Percentiles rank a stretch among this genome's conserved stretches.
Conservation (phyloP, 306 rosid species). For the Malus orientalis region DNA sequence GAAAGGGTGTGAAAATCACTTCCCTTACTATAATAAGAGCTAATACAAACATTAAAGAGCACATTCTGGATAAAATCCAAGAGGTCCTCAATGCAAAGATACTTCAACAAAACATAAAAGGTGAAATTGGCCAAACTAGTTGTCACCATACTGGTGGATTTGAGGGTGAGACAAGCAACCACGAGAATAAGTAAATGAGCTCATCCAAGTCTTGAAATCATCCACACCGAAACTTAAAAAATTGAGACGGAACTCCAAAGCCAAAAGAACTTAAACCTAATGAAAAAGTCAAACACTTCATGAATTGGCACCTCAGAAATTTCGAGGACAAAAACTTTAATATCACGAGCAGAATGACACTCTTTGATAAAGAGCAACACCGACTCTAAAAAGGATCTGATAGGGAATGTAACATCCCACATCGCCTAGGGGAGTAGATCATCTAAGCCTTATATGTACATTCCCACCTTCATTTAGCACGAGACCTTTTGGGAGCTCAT, state of each 20-base stretch:
- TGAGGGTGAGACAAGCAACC: background rate
- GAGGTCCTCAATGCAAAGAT: background rate
- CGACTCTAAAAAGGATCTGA: background rate
- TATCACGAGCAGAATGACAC: background rate
- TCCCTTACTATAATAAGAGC: too few relatives aligned
- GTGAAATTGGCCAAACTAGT: background rate
- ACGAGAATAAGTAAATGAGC: background rate
- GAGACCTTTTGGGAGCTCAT: too few relatives aligned
- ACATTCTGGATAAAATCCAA: background rate
- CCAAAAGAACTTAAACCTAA: background rate
- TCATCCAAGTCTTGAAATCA: background rate
- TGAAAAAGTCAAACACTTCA: too few relatives aligned
- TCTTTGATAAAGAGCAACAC: background rate
- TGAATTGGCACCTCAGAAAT: background rate
- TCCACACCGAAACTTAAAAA: background rate
- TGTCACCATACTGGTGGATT: background rate
- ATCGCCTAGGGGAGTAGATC: too few relatives aligned
- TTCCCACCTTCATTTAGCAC: too few relatives aligned
- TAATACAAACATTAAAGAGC: background rate
- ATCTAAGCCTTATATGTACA: too few relatives aligned
- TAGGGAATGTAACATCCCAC: background rate
- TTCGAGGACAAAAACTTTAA: background rate
- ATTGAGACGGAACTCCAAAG: background rate
- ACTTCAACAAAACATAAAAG: background rate
- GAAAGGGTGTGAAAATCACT: too few relatives aligned